phyloP scores from a whole-genome alignment of 2,329 filamentous ascomycete species.

The Aspergillus persii region DNA sequence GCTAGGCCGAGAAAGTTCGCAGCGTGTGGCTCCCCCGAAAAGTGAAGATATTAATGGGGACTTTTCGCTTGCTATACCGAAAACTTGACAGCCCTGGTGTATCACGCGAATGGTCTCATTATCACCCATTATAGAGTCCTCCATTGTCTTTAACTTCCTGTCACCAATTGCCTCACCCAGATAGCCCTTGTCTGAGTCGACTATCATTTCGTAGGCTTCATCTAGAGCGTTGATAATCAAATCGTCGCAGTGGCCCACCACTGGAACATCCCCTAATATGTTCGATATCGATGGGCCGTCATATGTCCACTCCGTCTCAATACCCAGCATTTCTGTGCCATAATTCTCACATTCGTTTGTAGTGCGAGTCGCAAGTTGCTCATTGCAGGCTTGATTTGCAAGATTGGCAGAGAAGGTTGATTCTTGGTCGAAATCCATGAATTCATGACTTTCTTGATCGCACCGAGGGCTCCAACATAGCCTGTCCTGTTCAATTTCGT shows the following conservation, averaged over 20 bases:
- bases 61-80: not conserved
- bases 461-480: not conserved
- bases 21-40: not conserved
- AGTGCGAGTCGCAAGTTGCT: not conserved
- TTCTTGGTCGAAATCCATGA: not conserved
- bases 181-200: not conserved
- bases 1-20: not conserved
- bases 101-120: not conserved
- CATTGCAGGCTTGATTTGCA: not conserved
- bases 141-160: not conserved
- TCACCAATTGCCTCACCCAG: not conserved
- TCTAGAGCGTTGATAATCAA: not conserved
- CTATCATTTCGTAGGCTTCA: constrained; percentile 4
- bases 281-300: not conserved
- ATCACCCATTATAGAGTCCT: not conserved
- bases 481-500: not conserved
- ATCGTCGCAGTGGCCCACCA: not conserved
- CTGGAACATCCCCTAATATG: not conserved
- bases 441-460: not conserved
- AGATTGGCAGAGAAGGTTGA: not conserved
- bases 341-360: not conserved
- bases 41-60: not conserved
- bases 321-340: not conserved
- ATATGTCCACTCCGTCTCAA: not conserved
- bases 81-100: not conserved